Evolutionary conservation across 164 flowering plant species (phyloP).

Genomic region (Magnolia changhungtana): DNA sequence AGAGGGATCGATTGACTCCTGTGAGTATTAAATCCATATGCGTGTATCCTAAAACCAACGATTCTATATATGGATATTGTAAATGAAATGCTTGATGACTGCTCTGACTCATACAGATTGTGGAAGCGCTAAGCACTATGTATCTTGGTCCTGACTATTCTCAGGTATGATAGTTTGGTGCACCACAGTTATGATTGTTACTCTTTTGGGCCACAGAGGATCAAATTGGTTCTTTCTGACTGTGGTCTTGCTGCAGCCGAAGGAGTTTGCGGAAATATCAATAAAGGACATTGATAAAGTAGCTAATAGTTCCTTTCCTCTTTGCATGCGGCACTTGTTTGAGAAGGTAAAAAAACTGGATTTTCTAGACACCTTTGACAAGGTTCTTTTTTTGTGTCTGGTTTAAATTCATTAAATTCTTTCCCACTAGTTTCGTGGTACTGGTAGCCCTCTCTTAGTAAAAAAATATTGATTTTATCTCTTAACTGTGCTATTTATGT

Average conservation of each 20-base stretch:
- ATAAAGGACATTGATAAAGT: conserved; percentile 74
- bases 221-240: conserved; percentile 3
- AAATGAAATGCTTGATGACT: conserved; percentile 9
- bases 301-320: conserved; percentile 82
- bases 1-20: conserved; percentile 80
- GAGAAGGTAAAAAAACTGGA: conserved; percentile 52
- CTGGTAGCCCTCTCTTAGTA: background rate
- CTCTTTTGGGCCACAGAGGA: background rate
- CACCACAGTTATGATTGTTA: background rate
- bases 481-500: conserved; percentile 7
- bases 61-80: conserved; percentile 1
- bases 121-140: conserved; percentile 76
- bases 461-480: background rate
- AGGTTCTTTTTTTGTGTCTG: background rate
- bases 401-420: background rate
- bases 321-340: conserved; percentile 92
- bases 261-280: conserved; percentile 66
- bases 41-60: background rate
- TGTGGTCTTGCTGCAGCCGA: conserved; percentile 44
- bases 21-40: conserved; percentile 43
- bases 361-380: background rate
- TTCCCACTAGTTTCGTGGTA: background rate
- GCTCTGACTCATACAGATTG: conserved; percentile 45
- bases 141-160: conserved; percentile 95
- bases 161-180: conserved; percentile 48